Conservation (phyloP, 75 land plant species). For the Sequoia sempervirens region DNA sequence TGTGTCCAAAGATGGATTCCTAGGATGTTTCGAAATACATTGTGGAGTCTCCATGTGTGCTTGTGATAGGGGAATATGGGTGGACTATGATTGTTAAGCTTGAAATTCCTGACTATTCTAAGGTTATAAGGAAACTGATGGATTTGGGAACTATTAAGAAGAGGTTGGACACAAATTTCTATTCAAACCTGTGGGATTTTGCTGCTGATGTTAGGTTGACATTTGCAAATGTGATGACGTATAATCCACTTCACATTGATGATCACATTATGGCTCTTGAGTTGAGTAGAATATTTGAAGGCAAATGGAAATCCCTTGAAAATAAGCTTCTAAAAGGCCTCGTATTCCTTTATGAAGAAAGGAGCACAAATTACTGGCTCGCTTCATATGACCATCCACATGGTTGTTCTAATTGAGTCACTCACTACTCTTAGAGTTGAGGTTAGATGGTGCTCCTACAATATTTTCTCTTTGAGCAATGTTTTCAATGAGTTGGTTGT, state of each 20-base stretch:
- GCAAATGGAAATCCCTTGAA: constrained; percentile 65
- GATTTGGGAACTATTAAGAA: constrained; percentile 85
- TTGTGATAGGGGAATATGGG: too few species aligned
- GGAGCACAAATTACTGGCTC: constrained; percentile 63
- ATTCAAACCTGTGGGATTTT: constrained; percentile 54
- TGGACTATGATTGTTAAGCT: constrained; percentile 67
- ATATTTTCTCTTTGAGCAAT: constrained; percentile 16
- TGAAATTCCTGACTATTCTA: constrained; percentile 78
- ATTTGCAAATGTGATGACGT: constrained; percentile 80
- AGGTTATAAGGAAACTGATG: constrained; percentile 83
- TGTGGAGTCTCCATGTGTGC: too few species aligned
- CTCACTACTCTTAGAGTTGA: constrained; percentile 70
- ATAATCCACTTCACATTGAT: constrained; percentile 88
- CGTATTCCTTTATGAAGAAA: background rate
- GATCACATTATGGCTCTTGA: constrained; percentile 76
- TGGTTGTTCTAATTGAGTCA: constrained; percentile 72
- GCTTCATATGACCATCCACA: constrained; percentile 86
- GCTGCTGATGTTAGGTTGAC: constrained; percentile 85
- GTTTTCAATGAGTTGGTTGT: too few species aligned
- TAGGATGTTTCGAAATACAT: too few species aligned
- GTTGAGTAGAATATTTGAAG: constrained; percentile 61
- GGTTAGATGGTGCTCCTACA: constrained; percentile 55
- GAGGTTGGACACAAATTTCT: constrained; percentile 37
- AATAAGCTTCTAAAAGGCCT: constrained; percentile 48
- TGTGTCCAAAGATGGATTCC: too few species aligned